These are phyloP conservation scores for Paramecium caudatum DNA, from an alignment of 73 alveolate genomes.

Conservation along the genomic window DNA sequence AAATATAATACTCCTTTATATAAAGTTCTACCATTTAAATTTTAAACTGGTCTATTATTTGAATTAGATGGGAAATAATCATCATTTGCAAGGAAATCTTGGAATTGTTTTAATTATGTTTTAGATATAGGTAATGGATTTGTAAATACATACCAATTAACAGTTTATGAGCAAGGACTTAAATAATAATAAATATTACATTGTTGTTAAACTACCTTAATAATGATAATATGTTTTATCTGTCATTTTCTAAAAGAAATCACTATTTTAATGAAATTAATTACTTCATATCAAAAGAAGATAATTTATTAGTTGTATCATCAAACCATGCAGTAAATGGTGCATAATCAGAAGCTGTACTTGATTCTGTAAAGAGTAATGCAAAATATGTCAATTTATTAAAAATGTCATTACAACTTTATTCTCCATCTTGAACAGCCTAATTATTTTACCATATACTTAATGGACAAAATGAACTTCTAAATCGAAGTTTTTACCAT, in stretches of 20 bases:
- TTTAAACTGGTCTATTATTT: slow-evolving; percentile 49
- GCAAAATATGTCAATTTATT: slow-evolving; percentile 43
- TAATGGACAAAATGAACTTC: slow-evolving; percentile 14
- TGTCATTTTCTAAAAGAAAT: slow-evolving; percentile 3
- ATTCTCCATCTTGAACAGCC: neutral
- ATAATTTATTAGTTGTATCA: neutral
- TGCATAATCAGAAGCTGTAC: neutral
- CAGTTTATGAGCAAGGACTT: slow-evolving; percentile 63
- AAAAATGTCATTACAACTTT: slow-evolving; percentile 30
- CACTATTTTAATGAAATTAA: neutral
- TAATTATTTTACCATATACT: too few relatives aligned
- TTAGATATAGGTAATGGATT: neutral
- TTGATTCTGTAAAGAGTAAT: neutral
- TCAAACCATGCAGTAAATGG: slow-evolving; percentile 46
- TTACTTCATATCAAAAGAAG: slow-evolving; percentile 45
- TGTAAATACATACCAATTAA: slow-evolving; percentile 67
- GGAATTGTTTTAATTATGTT: neutral
- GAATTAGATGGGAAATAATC: neutral
- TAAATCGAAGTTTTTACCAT: neutral
- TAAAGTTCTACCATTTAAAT: slow-evolving; percentile 7
- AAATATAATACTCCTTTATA: slow-evolving; percentile 45
- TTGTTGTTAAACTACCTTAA: slow-evolving; percentile 26
- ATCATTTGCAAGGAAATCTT: neutral
- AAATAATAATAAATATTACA: neutral
- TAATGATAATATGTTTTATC: slow-evolving; percentile 59